A percentile compares a stretch with the other conserved stretches of the same genome.
Conservation (phyloP, 2,329 filamentous ascomycete genomes). For the Madurella fahalii region DNA sequence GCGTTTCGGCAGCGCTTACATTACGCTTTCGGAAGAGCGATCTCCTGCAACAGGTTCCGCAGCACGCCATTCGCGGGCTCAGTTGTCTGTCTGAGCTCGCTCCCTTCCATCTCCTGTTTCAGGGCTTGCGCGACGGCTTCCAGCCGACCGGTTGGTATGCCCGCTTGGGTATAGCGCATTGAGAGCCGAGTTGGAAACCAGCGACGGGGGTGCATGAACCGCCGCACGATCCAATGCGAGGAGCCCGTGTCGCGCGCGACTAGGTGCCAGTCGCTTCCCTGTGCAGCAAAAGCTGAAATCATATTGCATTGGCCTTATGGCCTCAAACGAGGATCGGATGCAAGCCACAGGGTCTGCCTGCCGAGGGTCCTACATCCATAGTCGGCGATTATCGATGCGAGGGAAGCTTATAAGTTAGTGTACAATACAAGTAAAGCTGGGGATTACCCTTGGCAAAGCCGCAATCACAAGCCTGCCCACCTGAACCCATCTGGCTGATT, state of each 20-base stretch:
- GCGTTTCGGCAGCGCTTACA: conserved; percentile 15
- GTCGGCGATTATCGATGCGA: no score
- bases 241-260: conserved; percentile 21
- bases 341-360: no score
- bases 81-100: not conserved
- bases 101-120: conserved; percentile 12
- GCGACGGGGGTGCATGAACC: conserved; percentile 20
- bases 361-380: no score
- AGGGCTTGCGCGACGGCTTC: conserved; percentile 18
- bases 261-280: not conserved
- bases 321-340: no score
- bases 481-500: not conserved
- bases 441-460: not conserved
- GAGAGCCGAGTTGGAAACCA: conserved; percentile 7
- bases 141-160: conserved; percentile 15
- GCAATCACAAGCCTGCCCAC: not conserved
- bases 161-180: conserved; percentile 16
- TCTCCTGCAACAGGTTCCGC: conserved; percentile 5
- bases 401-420: not conserved
- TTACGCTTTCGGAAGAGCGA: not conserved
- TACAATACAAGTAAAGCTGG: no score
- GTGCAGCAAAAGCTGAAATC: not conserved
- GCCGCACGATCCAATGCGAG: conserved; percentile 22
- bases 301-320: no score
- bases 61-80: conserved; percentile 10